Evolutionary conservation across 78 protist genomes (phyloP), one percentile per base, ranked within the genome.

Genomic region (Chrysochromulina parva): DNA sequence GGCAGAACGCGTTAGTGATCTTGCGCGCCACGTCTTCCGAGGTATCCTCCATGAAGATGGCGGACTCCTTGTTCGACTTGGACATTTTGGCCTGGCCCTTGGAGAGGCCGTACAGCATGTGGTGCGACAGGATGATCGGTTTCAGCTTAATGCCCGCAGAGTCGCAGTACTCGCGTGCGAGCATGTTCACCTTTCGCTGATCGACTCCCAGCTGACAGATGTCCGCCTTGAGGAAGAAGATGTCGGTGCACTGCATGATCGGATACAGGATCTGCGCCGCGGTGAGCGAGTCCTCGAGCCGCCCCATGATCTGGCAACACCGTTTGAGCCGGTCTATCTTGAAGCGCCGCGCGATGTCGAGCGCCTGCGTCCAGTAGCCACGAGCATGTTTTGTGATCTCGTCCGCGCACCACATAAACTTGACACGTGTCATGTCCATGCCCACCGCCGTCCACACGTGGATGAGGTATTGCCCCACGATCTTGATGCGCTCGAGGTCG

Each of bases 201-300:
- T 98, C 99, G 89, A 97, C 90, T n/a, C 99, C 99, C n/a, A 98
- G 91, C 91, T 98, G 99, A 91, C 99, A 98, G 85, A 98, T 95
- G 94, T 98, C 71, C 17, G 84, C 92, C 93, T 93, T 94, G 48
- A 98, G 95, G 96, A 94, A 96, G 90, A 98, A 98, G 86, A 98
- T 95, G 93, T 98, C 99, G 26, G 99, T 97, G 89, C 98, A 95
- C 94, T 98, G 99, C 93, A 90, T 90, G 62, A 81, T 54, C 10
- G 93, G 93, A 85, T 90, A 90, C 52, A 90, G 82, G 53, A 90
- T 67, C 85, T 97, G 99, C 26, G 99, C 97, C 50, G 96, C 98
- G 67, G 96, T 78, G 38, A 98, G 94, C 87, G 76, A 90, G 54
- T 95, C 96, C 53, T 96, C 98, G 38, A 52, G 54, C 28, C 99